These are phyloP conservation scores for Flaveria sonorensis DNA, from an alignment of 129 eudicot genomes.

Conservation along the genomic window DNA sequence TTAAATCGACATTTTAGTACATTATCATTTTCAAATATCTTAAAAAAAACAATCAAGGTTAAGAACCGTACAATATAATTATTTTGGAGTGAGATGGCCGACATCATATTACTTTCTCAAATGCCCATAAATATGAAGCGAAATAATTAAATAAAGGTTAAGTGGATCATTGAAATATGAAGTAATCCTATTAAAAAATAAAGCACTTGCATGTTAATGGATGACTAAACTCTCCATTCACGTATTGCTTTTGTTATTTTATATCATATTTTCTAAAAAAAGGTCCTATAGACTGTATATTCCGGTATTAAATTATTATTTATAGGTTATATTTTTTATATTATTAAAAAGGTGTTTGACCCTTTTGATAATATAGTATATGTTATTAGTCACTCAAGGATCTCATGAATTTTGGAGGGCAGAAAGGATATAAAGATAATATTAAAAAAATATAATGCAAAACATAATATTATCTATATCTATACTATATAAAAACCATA, in stretches of 20 bases:
- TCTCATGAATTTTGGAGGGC: slow-evolving; percentile 28
- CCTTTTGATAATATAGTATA: background rate
- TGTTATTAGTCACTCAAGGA: slow-evolving; percentile 2
- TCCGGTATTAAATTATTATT: background rate
- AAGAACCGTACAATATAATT: slow-evolving; percentile 20
- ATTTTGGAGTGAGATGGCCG: slow-evolving; percentile 33
- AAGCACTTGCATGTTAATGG: slow-evolving; percentile 41
- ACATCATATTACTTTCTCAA: slow-evolving; percentile 33
- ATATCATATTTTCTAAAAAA: background rate
- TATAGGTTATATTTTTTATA: background rate
- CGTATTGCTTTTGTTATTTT: background rate
- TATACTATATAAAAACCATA: too few relatives aligned
- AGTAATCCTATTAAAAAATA: slow-evolving; percentile 10
- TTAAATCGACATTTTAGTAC: background rate
- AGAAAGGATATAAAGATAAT: slow-evolving; percentile 22
- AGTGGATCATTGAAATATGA: slow-evolving; percentile 23
- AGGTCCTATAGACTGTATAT: background rate
- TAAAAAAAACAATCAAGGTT: background rate
- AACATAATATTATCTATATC: too few relatives aligned
- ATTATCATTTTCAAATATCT: background rate
- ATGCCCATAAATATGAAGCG: slow-evolving; percentile 14
- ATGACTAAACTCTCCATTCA: slow-evolving; percentile 34
- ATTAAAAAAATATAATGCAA: background rate
- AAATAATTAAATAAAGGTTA: slow-evolving; percentile 11
- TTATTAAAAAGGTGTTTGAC: background rate